Conservation (phyloP, 225 moss, liverwort and hornwort species). For the Bryoerythrophyllum caledonicum region DNA sequence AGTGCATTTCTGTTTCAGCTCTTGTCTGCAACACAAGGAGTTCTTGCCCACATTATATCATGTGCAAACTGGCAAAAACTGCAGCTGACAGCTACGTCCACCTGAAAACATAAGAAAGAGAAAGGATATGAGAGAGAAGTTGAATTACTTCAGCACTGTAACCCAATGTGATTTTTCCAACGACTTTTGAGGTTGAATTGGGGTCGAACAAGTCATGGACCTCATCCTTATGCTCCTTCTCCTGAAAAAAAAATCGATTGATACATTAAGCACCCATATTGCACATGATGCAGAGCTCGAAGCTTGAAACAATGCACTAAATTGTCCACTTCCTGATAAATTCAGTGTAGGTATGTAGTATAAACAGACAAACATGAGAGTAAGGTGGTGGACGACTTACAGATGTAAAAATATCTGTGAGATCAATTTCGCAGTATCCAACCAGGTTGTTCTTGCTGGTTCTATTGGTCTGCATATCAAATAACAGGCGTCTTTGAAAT, state of each 20-base stretch:
- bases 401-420: slow-evolving; percentile 63
- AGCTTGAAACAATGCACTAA: slow-evolving; percentile 7
- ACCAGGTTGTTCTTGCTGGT: slow-evolving; percentile 65
- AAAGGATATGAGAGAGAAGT: neutral
- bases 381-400: slow-evolving; percentile 52
- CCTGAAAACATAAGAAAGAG: slow-evolving; percentile 14
- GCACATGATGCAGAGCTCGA: neutral
- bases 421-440: slow-evolving; percentile 87
- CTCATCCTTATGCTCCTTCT: slow-evolving; percentile 36
- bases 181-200: slow-evolving; percentile 58
- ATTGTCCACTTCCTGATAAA: neutral
- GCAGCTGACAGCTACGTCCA: neutral
- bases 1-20: slow-evolving; percentile 78
- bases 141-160: slow-evolving; percentile 75
- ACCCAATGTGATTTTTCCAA: slow-evolving; percentile 72
- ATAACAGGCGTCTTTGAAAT: neutral
- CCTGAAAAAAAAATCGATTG: slow-evolving; percentile 22
- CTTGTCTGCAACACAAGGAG: slow-evolving; percentile 55
- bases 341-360: neutral
- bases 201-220: slow-evolving; percentile 72
- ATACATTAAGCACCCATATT: slow-evolving; percentile 1
- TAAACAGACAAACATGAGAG: neutral
- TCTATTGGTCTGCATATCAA: slow-evolving; percentile 70
- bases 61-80: neutral
- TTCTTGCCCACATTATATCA: slow-evolving; percentile 13